Conservation (phyloP, 1,139 yeast species). For the Saccharomyces hybrid region DNA sequence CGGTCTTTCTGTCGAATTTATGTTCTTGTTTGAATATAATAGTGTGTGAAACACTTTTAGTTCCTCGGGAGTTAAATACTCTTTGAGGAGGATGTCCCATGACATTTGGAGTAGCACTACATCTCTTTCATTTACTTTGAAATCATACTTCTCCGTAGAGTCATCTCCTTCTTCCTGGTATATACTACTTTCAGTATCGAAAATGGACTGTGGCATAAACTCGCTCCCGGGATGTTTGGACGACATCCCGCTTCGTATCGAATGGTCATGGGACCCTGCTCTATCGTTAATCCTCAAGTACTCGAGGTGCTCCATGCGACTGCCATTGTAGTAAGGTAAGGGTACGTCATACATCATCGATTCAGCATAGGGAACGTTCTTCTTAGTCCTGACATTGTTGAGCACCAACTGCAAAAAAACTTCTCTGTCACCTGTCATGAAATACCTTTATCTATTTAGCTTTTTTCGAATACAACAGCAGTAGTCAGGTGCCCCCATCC, state of each 20-base stretch:
- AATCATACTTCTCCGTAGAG: conserved; percentile 1
- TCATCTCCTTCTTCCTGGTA: not conserved
- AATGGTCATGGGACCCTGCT: not conserved
- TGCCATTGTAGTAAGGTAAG: not conserved
- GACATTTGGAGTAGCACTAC: conserved; percentile 35
- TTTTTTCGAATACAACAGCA: not conserved
- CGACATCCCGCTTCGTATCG: not conserved
- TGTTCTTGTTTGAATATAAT: not conserved
- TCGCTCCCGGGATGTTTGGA: not conserved
- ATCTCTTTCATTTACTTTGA: conserved; percentile 34
- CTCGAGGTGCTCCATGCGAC: not conserved
- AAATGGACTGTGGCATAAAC: not conserved
- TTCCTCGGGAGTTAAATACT: conserved; percentile 18
- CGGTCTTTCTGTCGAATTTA: not conserved
- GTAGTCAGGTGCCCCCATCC: not conserved
- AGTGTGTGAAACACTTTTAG: not conserved
- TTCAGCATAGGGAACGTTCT: not conserved
- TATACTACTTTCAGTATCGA: not conserved
- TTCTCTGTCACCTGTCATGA: not conserved
- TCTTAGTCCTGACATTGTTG: not conserved
- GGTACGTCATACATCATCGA: not conserved
- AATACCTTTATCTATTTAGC: not conserved
- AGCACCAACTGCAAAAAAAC: not conserved
- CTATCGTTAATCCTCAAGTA: not conserved
- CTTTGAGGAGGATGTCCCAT: conserved; percentile 35